Evolutionary conservation across 2,329 filamentous ascomycete genomes (phyloP), one percentile per base, ranked within the genome.

Genomic region (Colletotrichum gigasporum): DNA sequence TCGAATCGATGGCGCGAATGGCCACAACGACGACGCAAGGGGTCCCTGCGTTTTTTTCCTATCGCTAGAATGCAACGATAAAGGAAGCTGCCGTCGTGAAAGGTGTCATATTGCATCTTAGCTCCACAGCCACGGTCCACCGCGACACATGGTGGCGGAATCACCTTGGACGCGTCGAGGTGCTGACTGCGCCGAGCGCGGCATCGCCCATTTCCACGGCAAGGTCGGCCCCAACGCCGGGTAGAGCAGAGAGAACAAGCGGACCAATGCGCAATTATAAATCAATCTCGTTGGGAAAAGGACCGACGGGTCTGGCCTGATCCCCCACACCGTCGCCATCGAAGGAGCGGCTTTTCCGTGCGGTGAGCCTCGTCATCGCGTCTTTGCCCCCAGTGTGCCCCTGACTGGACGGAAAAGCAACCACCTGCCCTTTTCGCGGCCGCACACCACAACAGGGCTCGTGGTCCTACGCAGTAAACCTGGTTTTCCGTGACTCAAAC

Each of bases 401-500:
- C 41, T 20, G 28, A 5, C 6, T 18, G 37, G 20, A 37, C 30
- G 47, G 47, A 51, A 35, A 51, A 51, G 47, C 16, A 18, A n/a
- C 50, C 24, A 56, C 41, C 34, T 53, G 47, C 47, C 20, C 20
- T 42, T 56, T 42, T 56, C 41, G 9, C 12, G 44, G 32, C 22
- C 34, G 11, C 26, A 18, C 32, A 48, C 8, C 12, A 14, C 32
- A 37, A 10, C 18, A 18, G 42, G 51, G 26, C 51, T 42, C 41
- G 32, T 62, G 12, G 34, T 35, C 9, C n/a, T n/a, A n/a, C n/a
- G n/a, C n/a, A n/a, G n/a, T 8, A 20, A 26, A 32, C 34, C 8
- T 11, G 32, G n/a, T 62, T 62, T 56, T 62, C 58, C 58, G 58
- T 48, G 32, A 56, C 51, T n/a, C 32, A 32, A 51, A 10, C 24